A percentile compares a stretch with the other conserved stretches of the same genome.
Conservation (phyloP, 1,284 basidiomycete species). For the Singerocomus inundabilis region DNA sequence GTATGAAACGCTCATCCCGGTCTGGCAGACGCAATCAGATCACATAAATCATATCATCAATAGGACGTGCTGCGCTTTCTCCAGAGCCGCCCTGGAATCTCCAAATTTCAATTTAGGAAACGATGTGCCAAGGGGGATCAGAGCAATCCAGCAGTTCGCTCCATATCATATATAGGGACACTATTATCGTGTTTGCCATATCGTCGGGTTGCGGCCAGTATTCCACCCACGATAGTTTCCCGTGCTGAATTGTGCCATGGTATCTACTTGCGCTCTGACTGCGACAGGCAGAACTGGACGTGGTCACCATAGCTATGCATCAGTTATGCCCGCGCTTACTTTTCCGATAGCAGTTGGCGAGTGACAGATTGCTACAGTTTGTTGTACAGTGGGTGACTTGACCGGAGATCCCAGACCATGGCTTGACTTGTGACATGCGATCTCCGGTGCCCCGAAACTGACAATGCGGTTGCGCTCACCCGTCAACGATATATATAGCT, state of each 20-base stretch:
- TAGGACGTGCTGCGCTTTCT: neutral
- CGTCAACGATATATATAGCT: too few relatives aligned
- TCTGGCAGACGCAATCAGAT: neutral
- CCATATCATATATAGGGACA: neutral
- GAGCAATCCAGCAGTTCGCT: neutral
- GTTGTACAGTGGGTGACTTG: too few relatives aligned
- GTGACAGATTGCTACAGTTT: neutral
- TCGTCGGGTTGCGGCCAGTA: too few relatives aligned
- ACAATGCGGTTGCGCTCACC: too few relatives aligned
- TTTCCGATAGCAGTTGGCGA: neutral
- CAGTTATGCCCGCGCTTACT: neutral
- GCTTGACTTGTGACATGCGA: neutral
- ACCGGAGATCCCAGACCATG: neutral
- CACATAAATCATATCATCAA: neutral
- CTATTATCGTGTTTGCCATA: neutral
- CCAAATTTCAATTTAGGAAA: conserved; percentile 5
- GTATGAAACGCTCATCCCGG: neutral
- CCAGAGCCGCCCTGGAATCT: neutral
- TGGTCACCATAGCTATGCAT: neutral
- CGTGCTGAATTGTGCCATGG: neutral
- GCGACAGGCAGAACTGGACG: neutral
- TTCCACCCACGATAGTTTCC: neutral
- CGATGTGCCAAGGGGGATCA: neutral
- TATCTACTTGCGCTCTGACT: neutral
- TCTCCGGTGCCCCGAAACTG: neutral